Evolutionary conservation across 2,329 filamentous ascomycete genomes (phyloP), one percentile per base, ranked within the genome.

Genomic region (Aureobasidium sp.): DNA sequence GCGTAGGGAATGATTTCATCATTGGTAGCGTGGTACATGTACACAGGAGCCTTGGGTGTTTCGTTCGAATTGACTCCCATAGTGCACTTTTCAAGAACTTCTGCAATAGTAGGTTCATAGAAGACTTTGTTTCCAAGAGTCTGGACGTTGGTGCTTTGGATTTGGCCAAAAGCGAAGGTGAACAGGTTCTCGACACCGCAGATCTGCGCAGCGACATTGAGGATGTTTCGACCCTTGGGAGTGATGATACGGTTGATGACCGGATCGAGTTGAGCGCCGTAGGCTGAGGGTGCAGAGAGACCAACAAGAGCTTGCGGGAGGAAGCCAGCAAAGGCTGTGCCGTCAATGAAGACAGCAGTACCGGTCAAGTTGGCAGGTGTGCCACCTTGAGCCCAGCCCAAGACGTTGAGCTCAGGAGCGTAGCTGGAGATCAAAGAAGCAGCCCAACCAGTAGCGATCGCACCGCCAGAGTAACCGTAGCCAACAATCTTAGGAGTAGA

Each of bases 361-460:
- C 68, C 70, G 5, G 68, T 71, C 24, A 72, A 52, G 44, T 81
- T 78, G 0, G 80, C 74, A 0, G 78, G 74, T 2, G 79, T 67
- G 15, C 72, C 73, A 27, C 72, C 72, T 2, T 71, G 53, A 1
- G 71, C 71, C 5, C 68, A 64, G 24, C 72, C 73, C 5, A 64
- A 64, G 51, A 73, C 69, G 5, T 65, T 44, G 36, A 72, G 62
- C 39, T 72, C 71, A 3, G 69, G 66, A 5, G 71, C 71, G 46
- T 72, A 72, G 9, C 57, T 51, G 2, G 65, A 47, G 41, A 69
- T 65, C 10, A 71, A 65, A 53, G 70, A 69, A 12, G 66, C 65
- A 9, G 70, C 71, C 65, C 66, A 71, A 29, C 66, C 67, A 44
- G 64, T 68, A 7, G 69, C 69, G 12, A 70, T 50, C 0, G 66